These are phyloP conservation scores for Reutealis trisperma DNA, from an alignment of 345 rosid genomes.

Conservation along the genomic window DNA sequence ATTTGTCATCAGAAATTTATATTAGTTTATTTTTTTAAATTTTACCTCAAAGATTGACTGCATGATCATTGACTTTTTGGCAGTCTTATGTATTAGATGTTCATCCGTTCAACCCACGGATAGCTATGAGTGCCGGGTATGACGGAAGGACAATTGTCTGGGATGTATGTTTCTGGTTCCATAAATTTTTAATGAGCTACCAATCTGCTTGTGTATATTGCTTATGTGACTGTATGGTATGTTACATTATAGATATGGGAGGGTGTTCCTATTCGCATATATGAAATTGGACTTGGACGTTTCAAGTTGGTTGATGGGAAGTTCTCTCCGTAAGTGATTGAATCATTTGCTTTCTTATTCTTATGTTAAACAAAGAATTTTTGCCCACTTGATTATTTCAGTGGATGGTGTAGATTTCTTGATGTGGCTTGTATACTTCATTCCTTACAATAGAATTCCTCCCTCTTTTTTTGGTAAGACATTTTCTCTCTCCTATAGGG, in stretches of 20 bases:
- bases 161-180: conserved; percentile 80
- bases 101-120: conserved; percentile 96
- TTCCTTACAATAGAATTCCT: not conserved
- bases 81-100: conserved; percentile 99
- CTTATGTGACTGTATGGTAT: conserved; percentile 6
- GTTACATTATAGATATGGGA: conserved; percentile 77
- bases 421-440: not conserved
- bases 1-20: conserved; percentile 6
- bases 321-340: conserved; percentile 88
- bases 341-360: conserved; percentile 17
- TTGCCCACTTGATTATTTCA: not conserved
- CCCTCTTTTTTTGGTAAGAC: not conserved
- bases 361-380: not conserved
- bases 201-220: not conserved
- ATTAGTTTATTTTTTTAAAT: conserved; percentile 4
- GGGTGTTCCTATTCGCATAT: conserved; percentile 81
- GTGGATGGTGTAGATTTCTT: not conserved
- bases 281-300: conserved; percentile 86
- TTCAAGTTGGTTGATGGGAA: conserved; percentile 98
- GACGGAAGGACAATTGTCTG: conserved; percentile 94
- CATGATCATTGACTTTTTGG: conserved; percentile 32
- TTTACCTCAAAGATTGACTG: conserved; percentile 27
- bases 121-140: conserved; percentile 99
- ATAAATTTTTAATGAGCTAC: conserved; percentile 14
- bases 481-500: conserved; percentile 48